A percentile compares a stretch with the other conserved stretches of the same genome.
phyloP scores from a whole-genome alignment of 306 rosid genomes.

The Lathyrus tuberosus region DNA sequence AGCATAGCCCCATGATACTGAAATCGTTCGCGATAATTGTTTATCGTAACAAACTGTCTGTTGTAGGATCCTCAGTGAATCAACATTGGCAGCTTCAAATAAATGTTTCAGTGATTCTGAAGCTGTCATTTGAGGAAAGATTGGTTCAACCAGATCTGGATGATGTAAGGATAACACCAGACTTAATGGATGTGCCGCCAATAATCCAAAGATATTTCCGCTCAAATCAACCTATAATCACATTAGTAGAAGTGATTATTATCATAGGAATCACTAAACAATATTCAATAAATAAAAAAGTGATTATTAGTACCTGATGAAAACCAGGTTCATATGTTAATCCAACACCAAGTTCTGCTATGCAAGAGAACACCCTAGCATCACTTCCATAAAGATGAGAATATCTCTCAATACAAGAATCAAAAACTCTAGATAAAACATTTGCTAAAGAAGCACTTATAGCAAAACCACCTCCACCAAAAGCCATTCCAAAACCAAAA shows the following conservation, averaged over 20 bases:
- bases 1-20: constrained; percentile 90
- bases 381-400: constrained; percentile 88
- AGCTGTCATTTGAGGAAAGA: constrained; percentile 72
- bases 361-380: constrained; percentile 67
- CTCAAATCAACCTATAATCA: constrained; percentile 61
- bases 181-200: constrained; percentile 74
- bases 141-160: constrained; percentile 52
- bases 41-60: constrained; percentile 82
- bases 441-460: constrained; percentile 66
- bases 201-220: constrained; percentile 70
- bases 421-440: constrained; percentile 62
- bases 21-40: constrained; percentile 62
- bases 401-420: constrained; percentile 74
- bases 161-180: constrained; percentile 81
- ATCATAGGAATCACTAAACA: background rate
- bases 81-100: constrained; percentile 54
- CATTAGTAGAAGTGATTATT: too few relatives aligned
- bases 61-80: constrained; percentile 71
- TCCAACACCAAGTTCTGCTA: constrained; percentile 75
- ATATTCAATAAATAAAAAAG: background rate
- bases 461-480: constrained; percentile 87
- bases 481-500: constrained; percentile 73
- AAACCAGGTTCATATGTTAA: constrained; percentile 83
- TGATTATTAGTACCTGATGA: constrained; percentile 66
- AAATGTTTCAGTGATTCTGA: constrained; percentile 60